These are phyloP conservation scores for Chlamydomonas sp. DNA, from an alignment of 139 green algal species.

Conservation along the genomic window DNA sequence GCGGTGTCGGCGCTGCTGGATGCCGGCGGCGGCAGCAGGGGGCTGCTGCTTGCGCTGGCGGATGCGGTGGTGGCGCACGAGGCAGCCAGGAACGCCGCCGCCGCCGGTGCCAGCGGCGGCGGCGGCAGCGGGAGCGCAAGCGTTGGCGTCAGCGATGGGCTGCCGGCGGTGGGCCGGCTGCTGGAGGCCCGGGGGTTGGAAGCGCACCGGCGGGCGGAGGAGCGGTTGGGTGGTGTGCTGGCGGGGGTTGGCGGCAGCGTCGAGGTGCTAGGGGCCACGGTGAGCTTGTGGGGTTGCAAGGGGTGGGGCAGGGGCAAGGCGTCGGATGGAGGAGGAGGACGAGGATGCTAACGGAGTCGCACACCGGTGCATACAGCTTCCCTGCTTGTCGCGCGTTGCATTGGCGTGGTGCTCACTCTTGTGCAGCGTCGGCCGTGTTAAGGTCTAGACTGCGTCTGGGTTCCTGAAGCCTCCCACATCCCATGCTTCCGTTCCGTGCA, in stretches of 20 bases:
- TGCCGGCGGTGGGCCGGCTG: no score
- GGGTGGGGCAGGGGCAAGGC: neutral
- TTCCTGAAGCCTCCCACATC: neutral
- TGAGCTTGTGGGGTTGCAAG: neutral
- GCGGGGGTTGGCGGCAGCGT: neutral
- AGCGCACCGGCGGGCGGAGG: neutral
- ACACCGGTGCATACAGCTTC: no score
- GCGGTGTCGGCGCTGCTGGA: constrained; percentile 5
- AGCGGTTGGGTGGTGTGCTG: neutral
- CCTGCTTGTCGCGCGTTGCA: no score
- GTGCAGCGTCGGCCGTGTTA: no score
- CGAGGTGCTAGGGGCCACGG: neutral
- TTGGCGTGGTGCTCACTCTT: no score
- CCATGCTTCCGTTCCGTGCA: neutral
- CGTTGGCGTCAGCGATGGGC: no score
- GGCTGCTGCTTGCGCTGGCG: constrained; percentile 2
- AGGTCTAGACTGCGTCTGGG: neutral
- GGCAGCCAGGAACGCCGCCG: neutral
- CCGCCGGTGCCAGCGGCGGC: neutral
- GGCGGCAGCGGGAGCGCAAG: neutral
- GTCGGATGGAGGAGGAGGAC: neutral
- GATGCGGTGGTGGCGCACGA: neutral
- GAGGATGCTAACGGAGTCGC: neutral
- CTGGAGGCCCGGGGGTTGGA: no score
- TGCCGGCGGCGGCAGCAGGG: neutral